These are phyloP conservation scores for Tetrastigma voinierianum DNA, from an alignment of 164 flowering plant genomes.

Conservation along the genomic window DNA sequence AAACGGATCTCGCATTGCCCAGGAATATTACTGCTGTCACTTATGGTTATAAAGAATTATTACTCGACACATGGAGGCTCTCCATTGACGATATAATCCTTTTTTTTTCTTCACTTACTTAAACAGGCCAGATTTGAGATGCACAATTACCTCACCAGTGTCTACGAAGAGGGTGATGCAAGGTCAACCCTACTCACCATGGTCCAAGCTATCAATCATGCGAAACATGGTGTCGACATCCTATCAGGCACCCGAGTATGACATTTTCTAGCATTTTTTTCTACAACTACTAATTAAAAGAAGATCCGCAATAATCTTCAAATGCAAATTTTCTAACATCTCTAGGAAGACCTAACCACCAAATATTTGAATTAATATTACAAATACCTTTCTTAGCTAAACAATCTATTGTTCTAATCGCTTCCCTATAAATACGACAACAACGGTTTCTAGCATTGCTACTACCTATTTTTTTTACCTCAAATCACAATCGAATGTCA, in stretches of 20 bases:
- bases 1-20: conserved; percentile 65
- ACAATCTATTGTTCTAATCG: too few species aligned
- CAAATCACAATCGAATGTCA: neutral
- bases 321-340: too few species aligned
- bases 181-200: conserved; percentile 89
- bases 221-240: conserved; percentile 95
- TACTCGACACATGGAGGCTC: too few species aligned
- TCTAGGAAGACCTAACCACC: too few species aligned
- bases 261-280: too few species aligned
- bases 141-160: conserved; percentile 95
- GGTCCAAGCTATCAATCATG: conserved; percentile 98
- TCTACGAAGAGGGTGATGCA: conserved; percentile 97
- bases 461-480: neutral
- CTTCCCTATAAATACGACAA: neutral
- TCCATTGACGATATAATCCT: neutral
- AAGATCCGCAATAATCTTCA: too few species aligned
- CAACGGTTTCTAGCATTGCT: too few species aligned
- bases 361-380: too few species aligned
- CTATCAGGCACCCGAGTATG: conserved; percentile 89
- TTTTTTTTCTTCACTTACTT: neutral
- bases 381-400: too few species aligned
- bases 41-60: too few species aligned
- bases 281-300: too few species aligned
- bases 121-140: conserved; percentile 85
- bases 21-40: too few species aligned